phyloP scores from a whole-genome alignment of 2,329 filamentous ascomycete species.

The Aureobasidium mangrovei region DNA sequence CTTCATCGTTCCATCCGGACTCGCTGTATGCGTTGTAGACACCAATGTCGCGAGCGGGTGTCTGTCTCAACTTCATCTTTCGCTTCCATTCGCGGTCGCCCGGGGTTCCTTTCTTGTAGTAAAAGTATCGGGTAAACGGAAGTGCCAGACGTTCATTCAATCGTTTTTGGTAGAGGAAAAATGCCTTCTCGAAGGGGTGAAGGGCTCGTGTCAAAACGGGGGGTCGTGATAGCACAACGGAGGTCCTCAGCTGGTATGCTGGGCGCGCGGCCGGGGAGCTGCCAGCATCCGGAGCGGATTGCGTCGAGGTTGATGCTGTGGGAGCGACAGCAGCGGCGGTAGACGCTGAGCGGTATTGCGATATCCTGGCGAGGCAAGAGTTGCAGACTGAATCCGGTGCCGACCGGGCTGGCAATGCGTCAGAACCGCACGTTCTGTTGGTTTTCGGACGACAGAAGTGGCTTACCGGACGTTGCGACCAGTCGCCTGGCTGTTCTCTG shows the following conservation, averaged over 20 bases:
- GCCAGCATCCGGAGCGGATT: slow-evolving; percentile 27
- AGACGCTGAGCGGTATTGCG: slow-evolving; percentile 28
- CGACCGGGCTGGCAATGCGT: slow-evolving; percentile 23
- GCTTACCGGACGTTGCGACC: slow-evolving; percentile 33
- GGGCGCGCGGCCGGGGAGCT: slow-evolving; percentile 40
- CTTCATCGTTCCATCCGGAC: slow-evolving; percentile 84
- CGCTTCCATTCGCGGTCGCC: slow-evolving; percentile 82
- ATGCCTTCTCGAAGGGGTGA: slow-evolving; percentile 82
- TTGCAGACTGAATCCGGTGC: slow-evolving; percentile 36
- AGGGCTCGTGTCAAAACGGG: slow-evolving; percentile 78
- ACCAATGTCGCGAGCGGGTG: slow-evolving; percentile 76
- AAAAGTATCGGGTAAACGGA: slow-evolving; percentile 84
- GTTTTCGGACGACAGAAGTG: slow-evolving; percentile 1
- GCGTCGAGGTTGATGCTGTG: slow-evolving; percentile 23
- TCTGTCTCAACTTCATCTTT: slow-evolving; percentile 68
- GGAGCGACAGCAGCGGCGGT: slow-evolving; percentile 26
- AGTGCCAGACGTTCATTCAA: slow-evolving; percentile 85
- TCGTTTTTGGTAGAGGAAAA: slow-evolving; percentile 94
- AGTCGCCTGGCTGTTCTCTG: slow-evolving; percentile 37
- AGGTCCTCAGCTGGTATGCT: slow-evolving; percentile 44
- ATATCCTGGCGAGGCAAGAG: slow-evolving; percentile 36
- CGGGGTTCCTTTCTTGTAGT: slow-evolving; percentile 86
- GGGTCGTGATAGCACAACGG: slow-evolving; percentile 78
- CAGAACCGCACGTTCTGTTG: not conserved
- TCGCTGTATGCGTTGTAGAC: slow-evolving; percentile 67